phyloP scores from a whole-genome alignment of 2,329 filamentous ascomycete genomes.

The Stromatinia cepivora region DNA sequence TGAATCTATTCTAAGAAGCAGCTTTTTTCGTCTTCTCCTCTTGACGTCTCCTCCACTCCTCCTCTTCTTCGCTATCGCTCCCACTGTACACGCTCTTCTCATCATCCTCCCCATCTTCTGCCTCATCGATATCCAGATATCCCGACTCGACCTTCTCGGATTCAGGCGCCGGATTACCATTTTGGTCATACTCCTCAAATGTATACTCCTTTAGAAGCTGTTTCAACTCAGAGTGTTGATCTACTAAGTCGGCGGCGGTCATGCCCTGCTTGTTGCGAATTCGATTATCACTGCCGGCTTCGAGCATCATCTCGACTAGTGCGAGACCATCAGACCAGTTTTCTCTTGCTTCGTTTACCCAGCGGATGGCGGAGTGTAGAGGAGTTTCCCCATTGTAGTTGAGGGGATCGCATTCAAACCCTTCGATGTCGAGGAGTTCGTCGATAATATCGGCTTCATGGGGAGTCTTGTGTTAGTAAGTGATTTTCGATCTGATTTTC shows the following conservation, averaged over 20 bases:
- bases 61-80: slow-evolving; percentile 58
- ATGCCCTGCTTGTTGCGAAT: slow-evolving; percentile 72
- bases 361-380: slow-evolving; percentile 75
- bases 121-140: slow-evolving; percentile 23
- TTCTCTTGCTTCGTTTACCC: slow-evolving; percentile 66
- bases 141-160: neutral
- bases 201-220: slow-evolving; percentile 60
- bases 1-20: neutral
- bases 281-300: slow-evolving; percentile 68
- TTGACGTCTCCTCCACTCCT: slow-evolving; percentile 61
- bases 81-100: slow-evolving; percentile 60
- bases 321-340: slow-evolving; percentile 59
- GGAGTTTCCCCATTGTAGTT: slow-evolving; percentile 74
- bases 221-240: slow-evolving; percentile 62
- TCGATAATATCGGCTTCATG: slow-evolving; percentile 74
- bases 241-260: slow-evolving; percentile 69
- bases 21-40: slow-evolving; percentile 41
- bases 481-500: neutral
- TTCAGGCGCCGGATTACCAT: neutral
- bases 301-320: slow-evolving; percentile 77
- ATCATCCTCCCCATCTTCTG: slow-evolving; percentile 41
- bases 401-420: slow-evolving; percentile 80
- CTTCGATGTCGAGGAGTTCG: slow-evolving; percentile 76
- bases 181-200: slow-evolving; percentile 45
- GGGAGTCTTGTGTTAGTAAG: neutral